Conservation (phyloP, 2,329 filamentous ascomycete species). For the Endoconidiophora laricicola region DNA sequence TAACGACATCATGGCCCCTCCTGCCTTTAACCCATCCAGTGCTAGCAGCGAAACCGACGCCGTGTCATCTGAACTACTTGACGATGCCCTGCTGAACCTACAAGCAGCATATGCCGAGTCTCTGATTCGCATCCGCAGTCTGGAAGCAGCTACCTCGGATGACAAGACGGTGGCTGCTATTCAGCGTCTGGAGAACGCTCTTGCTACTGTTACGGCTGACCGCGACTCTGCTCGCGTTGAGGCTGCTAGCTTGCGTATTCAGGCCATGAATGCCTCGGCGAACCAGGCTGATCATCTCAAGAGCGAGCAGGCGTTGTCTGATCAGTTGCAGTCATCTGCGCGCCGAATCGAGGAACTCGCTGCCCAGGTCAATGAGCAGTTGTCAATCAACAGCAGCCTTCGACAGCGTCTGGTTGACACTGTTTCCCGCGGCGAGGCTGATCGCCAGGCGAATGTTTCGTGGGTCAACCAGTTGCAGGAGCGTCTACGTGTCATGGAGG, state of each 20-base stretch:
- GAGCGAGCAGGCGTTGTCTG: conserved; percentile 47
- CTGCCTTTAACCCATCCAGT: conserved; percentile 33
- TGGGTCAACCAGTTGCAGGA: conserved; percentile 74
- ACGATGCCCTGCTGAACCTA: conserved; percentile 58
- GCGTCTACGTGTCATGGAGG: conserved; percentile 66
- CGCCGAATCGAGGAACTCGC: conserved; percentile 66
- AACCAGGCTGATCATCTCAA: conserved; percentile 39
- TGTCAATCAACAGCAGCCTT: conserved; percentile 60
- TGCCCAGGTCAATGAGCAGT: conserved; percentile 60
- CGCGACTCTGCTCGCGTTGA: conserved; percentile 56
- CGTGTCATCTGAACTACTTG: conserved; percentile 53
- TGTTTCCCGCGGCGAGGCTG: conserved; percentile 66
- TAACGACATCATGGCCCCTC: conserved; percentile 63
- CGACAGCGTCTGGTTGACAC: conserved; percentile 63
- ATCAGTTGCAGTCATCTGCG: conserved; percentile 57
- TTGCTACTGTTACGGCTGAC: conserved; percentile 53
- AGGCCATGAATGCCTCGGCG: conserved; percentile 40
- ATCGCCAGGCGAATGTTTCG: conserved; percentile 62
- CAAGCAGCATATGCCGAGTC: conserved; percentile 54
- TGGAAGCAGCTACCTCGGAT: conserved; percentile 38
- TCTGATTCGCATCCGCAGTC: conserved; percentile 45
- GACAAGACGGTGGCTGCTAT: conserved; percentile 46
- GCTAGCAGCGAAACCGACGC: conserved; percentile 16
- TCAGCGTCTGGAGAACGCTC: conserved; percentile 48
- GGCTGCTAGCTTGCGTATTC: conserved; percentile 41